These are phyloP conservation scores for Calonectria leucothoes DNA, from an alignment of 2,329 filamentous ascomycete species.

Conservation along the genomic window DNA sequence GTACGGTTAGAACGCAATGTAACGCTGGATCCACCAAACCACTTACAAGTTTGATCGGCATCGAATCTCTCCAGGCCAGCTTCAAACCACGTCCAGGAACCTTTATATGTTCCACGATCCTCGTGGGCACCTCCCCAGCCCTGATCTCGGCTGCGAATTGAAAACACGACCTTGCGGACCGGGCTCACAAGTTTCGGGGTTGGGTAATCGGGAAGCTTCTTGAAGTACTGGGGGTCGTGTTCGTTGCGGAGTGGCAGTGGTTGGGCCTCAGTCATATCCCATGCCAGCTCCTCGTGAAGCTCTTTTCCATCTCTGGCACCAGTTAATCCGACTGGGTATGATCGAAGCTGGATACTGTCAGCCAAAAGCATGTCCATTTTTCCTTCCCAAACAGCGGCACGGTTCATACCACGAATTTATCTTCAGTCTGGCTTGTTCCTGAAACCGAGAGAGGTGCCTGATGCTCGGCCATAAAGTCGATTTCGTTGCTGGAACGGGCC, in stretches of 20 bases:
- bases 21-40: no score
- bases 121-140: slow-evolving; percentile 59
- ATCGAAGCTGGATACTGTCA: slow-evolving; percentile 47
- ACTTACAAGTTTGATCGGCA: slow-evolving; percentile 46
- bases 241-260: slow-evolving; percentile 42
- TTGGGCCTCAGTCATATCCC: slow-evolving; percentile 43
- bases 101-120: slow-evolving; percentile 54
- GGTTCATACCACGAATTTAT: slow-evolving; percentile 50
- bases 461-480: slow-evolving; percentile 42
- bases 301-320: slow-evolving; percentile 39
- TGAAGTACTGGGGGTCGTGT: slow-evolving; percentile 45
- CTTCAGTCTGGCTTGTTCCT: slow-evolving; percentile 39
- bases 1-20: neutral
- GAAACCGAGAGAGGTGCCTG: slow-evolving; percentile 34
- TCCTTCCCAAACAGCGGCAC: neutral
- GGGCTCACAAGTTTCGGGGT: slow-evolving; percentile 58
- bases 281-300: slow-evolving; percentile 43
- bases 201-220: slow-evolving; percentile 51
- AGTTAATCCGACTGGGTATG: slow-evolving; percentile 52
- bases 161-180: slow-evolving; percentile 72
- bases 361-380: neutral
- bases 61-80: slow-evolving; percentile 69
- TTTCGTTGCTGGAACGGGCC: slow-evolving; percentile 58
- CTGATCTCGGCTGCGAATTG: slow-evolving; percentile 67
- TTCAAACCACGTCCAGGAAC: slow-evolving; percentile 73